Conservation (phyloP, 1,284 basidiomycete species). For the Apiotrichum sp. region DNA sequence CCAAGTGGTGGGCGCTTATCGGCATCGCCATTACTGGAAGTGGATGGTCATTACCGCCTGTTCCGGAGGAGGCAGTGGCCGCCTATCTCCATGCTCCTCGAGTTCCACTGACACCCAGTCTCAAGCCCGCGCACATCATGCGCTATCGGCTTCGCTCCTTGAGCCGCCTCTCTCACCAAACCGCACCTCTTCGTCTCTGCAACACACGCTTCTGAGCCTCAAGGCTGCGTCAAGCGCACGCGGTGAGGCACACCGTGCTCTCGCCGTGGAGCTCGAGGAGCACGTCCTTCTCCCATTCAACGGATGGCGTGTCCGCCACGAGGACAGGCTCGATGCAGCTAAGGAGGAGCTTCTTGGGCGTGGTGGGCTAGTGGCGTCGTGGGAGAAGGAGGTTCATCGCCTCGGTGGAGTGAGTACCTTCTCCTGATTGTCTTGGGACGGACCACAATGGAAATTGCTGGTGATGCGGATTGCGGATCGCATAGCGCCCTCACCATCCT, state of each 20-base stretch:
- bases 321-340: slow-evolving; percentile 32
- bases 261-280: slow-evolving; percentile 39
- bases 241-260: slow-evolving; percentile 35
- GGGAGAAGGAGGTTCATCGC: slow-evolving; percentile 53
- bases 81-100: too few relatives aligned
- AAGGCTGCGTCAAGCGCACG: slow-evolving; percentile 30
- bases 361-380: slow-evolving; percentile 58
- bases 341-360: slow-evolving; percentile 50
- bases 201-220: slow-evolving; percentile 37
- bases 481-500: too few relatives aligned
- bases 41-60: too few relatives aligned
- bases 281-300: slow-evolving; percentile 34
- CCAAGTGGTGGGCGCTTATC: too few relatives aligned
- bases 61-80: too few relatives aligned
- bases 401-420: slow-evolving; percentile 26
- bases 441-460: neutral
- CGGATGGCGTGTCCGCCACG: slow-evolving; percentile 40
- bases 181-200: slow-evolving; percentile 30
- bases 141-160: slow-evolving; percentile 50
- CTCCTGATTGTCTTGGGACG: too few relatives aligned
- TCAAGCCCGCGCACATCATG: slow-evolving; percentile 52
- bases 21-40: too few relatives aligned
- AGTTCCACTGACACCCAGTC: slow-evolving; percentile 32
- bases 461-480: neutral
- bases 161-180: slow-evolving; percentile 11